phyloP scores from a whole-genome alignment of 148 eudicot genomes.

The Cornus controversa region DNA sequence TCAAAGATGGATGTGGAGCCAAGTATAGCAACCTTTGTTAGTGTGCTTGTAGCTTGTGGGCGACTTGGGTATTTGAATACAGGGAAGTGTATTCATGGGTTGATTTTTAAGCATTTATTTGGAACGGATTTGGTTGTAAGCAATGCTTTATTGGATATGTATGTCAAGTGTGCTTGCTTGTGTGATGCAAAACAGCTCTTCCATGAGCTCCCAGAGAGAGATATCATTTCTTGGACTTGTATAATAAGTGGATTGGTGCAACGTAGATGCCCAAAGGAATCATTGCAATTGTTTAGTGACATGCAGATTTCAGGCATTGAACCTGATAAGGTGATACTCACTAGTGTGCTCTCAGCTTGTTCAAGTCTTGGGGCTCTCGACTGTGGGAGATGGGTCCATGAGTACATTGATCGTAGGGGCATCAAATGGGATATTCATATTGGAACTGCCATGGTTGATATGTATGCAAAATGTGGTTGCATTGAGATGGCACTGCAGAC shows the following conservation, averaged over 20 bases:
- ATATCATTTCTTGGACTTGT: not conserved
- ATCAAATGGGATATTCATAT: not conserved
- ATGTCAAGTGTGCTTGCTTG: not conserved
- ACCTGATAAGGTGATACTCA: not conserved
- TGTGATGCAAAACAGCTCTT: not conserved
- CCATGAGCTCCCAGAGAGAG: not conserved
- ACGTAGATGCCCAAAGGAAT: not conserved
- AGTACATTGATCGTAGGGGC: not conserved
- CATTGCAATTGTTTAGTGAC: not conserved
- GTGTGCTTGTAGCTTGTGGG: slow-evolving; percentile 3
- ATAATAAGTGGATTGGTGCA: not conserved
- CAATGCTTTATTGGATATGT: slow-evolving; percentile 1
- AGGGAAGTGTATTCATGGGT: not conserved
- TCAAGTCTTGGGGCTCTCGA: not conserved
- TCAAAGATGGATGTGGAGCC: not conserved
- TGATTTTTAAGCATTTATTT: not conserved
- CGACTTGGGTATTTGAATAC: not conserved
- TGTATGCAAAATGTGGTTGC: slow-evolving; percentile 14
- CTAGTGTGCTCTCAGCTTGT: slow-evolving; percentile 6
- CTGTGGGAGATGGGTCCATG: slow-evolving; percentile 10
- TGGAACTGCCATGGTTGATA: slow-evolving; percentile 12
- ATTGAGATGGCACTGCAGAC: slow-evolving; percentile 7
- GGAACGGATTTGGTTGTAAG: not conserved
- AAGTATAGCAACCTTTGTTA: not conserved
- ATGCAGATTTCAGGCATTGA: not conserved